Percentiles rank a stretch among this genome's conserved stretches.
These are phyloP conservation scores for Podospora pseudocomata DNA, from an alignment of 495 filamentous ascomycete species.

Conservation along the genomic window DNA sequence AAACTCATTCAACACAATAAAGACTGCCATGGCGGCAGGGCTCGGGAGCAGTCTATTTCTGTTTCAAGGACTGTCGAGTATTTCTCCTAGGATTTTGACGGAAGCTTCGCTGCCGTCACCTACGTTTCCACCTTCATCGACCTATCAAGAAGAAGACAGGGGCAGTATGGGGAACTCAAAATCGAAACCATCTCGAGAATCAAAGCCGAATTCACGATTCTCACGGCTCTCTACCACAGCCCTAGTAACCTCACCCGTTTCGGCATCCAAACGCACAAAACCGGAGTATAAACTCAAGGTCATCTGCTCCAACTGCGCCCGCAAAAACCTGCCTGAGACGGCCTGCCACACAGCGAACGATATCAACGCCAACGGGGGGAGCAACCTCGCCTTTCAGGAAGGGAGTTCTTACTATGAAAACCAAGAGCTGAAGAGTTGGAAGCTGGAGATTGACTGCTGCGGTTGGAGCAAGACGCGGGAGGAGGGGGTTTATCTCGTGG, in stretches of 20 bases:
- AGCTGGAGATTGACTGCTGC: not conserved
- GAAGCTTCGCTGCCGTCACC: conserved; percentile 6
- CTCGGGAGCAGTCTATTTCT: conserved; percentile 21
- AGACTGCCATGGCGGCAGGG: conserved; percentile 22
- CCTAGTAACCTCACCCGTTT: not conserved
- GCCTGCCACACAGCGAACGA: conserved; percentile 1
- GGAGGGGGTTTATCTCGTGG: not conserved
- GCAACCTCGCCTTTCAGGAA: not conserved
- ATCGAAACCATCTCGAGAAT: not conserved
- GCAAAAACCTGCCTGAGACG: not conserved
- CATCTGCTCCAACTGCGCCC: conserved; percentile 1
- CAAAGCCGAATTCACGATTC: not conserved
- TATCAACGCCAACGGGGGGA: not conserved
- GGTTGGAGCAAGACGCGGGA: not conserved
- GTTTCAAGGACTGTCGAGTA: conserved; percentile 9
- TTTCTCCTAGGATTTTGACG: conserved; percentile 15
- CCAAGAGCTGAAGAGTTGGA: not conserved
- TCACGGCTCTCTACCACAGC: not conserved
- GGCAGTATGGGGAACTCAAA: not conserved
- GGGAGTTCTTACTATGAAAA: not conserved
- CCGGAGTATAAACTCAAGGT: not conserved
- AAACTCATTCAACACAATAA: conserved; percentile 13
- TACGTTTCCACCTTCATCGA: not conserved
- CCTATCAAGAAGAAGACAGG: not conserved
- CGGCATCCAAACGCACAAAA: conserved; percentile 7